Evolutionary conservation across 2,329 filamentous ascomycete genomes (phyloP), one percentile per base, ranked within the genome.

Genomic region (Scortechinia acanthostroma): DNA sequence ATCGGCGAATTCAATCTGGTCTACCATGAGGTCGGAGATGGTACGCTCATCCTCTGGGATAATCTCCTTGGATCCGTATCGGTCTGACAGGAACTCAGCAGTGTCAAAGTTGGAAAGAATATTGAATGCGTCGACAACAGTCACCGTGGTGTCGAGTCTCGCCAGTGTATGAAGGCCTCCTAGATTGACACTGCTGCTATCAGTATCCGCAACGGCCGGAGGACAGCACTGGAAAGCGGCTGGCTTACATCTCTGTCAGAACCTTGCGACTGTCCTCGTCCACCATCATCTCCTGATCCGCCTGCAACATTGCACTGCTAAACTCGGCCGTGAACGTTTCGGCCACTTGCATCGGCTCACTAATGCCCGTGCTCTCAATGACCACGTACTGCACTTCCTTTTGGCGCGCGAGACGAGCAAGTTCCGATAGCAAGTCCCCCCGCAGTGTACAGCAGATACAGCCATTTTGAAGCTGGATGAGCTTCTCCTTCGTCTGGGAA

Each of bases 381-480:
- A 87, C 67, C 21, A 88, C 76, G 56, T 88, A 88, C 56, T 88
- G 81, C 28, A 88, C 82, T 43, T 73, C 66, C 16, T 77, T 71
- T 1, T 78, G 69, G 54, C 81, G 74, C 0, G 82, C 73, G 1
- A 88, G 66, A 1, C 72, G 72, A 1, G 83, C 82, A 0, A 88
- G 71, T 56, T 88, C 84, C 48, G 84, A 77, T 0, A 89, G 70
- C 1, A 88, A 62, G 46, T 88, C 84, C 1, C 83, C 83, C 3
- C 85, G 77, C 0, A 88, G 68, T 0, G 83, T 88, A 53, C 85
- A 89, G 66, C 84, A 89, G 53, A 89, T 89, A 51, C 85, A 88
- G 6, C 84, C 82, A 49, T 86, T 87, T 53, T 86, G 80, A 45
- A 87, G 70, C 6, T 80, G 75, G 15, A 86, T 77, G 22, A 86